Conservation (phyloP, 1,284 basidiomycete genomes). For the Ganoderma leucocontextum region DNA sequence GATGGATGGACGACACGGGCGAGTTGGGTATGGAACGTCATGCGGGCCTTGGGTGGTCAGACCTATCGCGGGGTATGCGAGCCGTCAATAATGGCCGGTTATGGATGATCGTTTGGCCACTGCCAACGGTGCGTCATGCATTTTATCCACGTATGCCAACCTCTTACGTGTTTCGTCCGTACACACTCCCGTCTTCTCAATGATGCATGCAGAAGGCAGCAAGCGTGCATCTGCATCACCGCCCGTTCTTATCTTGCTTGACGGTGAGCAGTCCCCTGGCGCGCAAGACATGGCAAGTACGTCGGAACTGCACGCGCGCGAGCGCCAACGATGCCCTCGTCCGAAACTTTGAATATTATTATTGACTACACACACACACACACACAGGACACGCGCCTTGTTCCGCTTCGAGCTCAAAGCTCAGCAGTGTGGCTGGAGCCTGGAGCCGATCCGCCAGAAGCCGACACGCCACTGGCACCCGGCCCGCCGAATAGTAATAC, state of each 20-base stretch:
- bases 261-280: neutral
- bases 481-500: neutral
- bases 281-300: neutral
- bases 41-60: neutral
- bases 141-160: neutral
- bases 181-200: neutral
- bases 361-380: neutral
- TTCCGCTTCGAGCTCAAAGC: conserved; percentile 4
- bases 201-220: neutral
- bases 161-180: neutral
- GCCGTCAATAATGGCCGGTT: neutral
- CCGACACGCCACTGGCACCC: neutral
- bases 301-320: neutral
- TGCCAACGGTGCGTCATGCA: neutral
- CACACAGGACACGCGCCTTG: neutral
- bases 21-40: neutral
- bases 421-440: neutral
- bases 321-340: neutral
- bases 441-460: neutral
- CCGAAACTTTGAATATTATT: neutral
- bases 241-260: neutral
- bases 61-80: neutral
- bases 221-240: neutral
- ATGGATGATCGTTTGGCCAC: neutral
- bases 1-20: neutral